Percentiles rank a stretch among this genome's conserved stretches.
Evolutionary conservation across 495 filamentous ascomycete species (phyloP).

Genomic region (Trichoderma parareesei): DNA sequence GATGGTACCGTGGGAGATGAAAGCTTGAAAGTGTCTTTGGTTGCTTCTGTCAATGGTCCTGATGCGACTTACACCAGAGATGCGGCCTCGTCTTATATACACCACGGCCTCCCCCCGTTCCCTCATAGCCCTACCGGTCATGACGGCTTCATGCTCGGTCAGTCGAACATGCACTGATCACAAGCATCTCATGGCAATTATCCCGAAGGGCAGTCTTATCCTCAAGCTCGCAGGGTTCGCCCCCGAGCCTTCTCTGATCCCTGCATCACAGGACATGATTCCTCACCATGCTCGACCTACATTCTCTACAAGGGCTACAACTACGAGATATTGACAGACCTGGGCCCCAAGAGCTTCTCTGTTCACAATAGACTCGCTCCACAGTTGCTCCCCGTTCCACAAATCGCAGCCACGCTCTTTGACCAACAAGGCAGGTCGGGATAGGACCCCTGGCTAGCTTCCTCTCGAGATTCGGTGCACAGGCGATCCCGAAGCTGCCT

Average conservation of each 20-base stretch:
- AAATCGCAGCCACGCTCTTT: neutral
- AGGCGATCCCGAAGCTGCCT: neutral
- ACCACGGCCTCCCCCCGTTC: neutral
- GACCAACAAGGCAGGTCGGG: neutral
- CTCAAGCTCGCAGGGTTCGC: neutral
- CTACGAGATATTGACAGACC: no score
- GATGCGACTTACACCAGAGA: neutral
- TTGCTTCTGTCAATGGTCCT: neutral
- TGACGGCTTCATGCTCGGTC: neutral
- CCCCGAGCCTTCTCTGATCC: neutral
- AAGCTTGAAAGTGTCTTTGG: neutral
- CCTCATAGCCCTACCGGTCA: neutral
- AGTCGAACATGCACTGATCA: neutral
- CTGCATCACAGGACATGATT: neutral
- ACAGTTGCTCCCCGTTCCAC: neutral
- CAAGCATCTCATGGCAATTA: neutral
- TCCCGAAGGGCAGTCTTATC: neutral
- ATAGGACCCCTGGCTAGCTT: neutral
- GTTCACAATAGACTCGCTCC: neutral
- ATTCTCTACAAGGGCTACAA: no score
- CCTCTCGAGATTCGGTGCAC: neutral
- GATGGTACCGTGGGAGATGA: neutral
- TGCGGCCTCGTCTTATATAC: neutral
- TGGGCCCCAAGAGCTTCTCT: no score
- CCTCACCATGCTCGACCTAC: no score